Percentiles rank a stretch among this genome's conserved stretches.
Evolutionary conservation across 2,329 filamentous ascomycete genomes (phyloP).

Genomic region (Colletotrichum eleusines): DNA sequence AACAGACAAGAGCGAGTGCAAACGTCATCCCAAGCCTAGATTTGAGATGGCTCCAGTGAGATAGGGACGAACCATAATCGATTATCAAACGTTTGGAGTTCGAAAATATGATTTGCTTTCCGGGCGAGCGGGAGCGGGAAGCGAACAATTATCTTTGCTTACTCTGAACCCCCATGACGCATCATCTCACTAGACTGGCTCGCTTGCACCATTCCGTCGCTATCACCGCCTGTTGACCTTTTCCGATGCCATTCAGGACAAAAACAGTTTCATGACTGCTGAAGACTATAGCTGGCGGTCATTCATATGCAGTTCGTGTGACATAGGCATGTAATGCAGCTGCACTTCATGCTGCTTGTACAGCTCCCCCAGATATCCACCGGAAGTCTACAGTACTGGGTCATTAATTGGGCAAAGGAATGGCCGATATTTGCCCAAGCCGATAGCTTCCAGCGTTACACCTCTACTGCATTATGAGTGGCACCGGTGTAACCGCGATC

Average conservation of each 20-base stretch:
- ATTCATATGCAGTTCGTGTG: conserved; percentile 2
- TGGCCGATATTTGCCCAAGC: conserved; percentile 3
- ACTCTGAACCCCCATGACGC: conserved; percentile 1
- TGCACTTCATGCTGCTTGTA: conserved; percentile 11
- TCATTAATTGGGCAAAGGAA: no score
- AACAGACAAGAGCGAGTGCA: background rate
- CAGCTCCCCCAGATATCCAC: conserved; percentile 33
- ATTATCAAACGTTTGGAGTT: background rate
- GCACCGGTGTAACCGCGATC: conserved; percentile 21
- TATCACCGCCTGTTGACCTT: background rate
- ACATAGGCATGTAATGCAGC: background rate
- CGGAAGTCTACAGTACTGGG: background rate
- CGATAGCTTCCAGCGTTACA: conserved; percentile 21
- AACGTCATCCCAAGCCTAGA: background rate
- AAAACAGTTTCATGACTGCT: background rate
- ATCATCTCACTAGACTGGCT: background rate
- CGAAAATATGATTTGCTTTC: background rate
- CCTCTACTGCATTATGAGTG: background rate
- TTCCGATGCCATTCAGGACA: background rate
- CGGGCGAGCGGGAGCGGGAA: background rate
- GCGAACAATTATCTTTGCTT: background rate
- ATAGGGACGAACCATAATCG: background rate
- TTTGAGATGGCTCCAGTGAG: background rate
- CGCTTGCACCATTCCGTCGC: background rate
- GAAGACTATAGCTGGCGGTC: background rate